A percentile compares a stretch with the other conserved stretches of the same genome.
Evolutionary conservation across 2,329 filamentous ascomycete genomes (phyloP).

Genomic region (Alternaria sp.): DNA sequence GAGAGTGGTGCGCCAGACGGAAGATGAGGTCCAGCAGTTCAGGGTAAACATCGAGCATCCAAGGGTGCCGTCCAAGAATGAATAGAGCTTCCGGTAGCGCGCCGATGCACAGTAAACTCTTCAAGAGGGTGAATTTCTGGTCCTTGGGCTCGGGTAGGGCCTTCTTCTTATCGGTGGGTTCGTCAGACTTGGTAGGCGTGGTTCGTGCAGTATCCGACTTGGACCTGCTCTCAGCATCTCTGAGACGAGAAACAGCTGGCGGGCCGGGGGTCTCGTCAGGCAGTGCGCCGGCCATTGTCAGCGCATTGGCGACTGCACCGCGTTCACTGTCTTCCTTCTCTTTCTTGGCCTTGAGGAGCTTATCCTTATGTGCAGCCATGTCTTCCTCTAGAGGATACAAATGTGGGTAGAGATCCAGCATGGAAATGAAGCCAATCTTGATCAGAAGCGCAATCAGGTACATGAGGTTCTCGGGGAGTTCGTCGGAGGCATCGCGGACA

Average conservation of each 20-base stretch:
- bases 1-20: slow-evolving; percentile 80
- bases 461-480: slow-evolving; percentile 88
- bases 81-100: slow-evolving; percentile 92
- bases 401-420: slow-evolving; percentile 89
- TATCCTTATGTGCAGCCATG: slow-evolving; percentile 76
- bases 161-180: slow-evolving; percentile 52
- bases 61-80: slow-evolving; percentile 89
- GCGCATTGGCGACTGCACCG: slow-evolving; percentile 76
- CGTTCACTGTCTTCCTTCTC: slow-evolving; percentile 76
- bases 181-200: slow-evolving; percentile 50
- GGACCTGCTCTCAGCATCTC: slow-evolving; percentile 63
- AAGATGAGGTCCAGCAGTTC: slow-evolving; percentile 83
- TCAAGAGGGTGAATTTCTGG: slow-evolving; percentile 85
- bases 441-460: slow-evolving; percentile 90
- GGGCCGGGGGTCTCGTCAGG: slow-evolving; percentile 75
- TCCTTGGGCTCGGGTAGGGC: slow-evolving; percentile 76
- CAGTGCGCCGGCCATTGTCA: slow-evolving; percentile 85
- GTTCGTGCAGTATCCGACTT: slow-evolving; percentile 54
- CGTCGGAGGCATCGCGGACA: slow-evolving; percentile 74
- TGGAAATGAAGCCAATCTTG: slow-evolving; percentile 95
- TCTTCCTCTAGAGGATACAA: slow-evolving; percentile 83
- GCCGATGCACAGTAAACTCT: slow-evolving; percentile 86
- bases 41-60: slow-evolving; percentile 84
- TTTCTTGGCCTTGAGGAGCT: slow-evolving; percentile 67
- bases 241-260: slow-evolving; percentile 49